These are phyloP conservation scores for Ogataea hybrid DNA, from an alignment of 1,139 yeast species.

Conservation along the genomic window DNA sequence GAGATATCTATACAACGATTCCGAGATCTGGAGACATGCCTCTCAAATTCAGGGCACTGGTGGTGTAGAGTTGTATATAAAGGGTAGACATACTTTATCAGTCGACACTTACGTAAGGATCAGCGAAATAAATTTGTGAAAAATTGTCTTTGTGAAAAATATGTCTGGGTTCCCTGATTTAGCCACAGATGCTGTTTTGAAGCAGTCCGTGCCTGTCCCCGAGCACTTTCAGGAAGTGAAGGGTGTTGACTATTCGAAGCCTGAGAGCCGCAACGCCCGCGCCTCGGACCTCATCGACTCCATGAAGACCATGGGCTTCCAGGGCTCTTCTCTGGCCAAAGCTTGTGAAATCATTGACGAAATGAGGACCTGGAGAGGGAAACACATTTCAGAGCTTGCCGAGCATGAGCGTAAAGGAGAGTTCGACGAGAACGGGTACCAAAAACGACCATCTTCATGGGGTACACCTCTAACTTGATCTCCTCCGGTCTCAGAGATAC, in stretches of 20 bases:
- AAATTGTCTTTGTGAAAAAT: neutral
- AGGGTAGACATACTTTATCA: neutral
- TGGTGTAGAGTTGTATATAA: neutral
- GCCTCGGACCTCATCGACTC: constrained; percentile 77
- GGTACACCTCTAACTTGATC: constrained; percentile 95
- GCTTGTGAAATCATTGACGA: constrained; percentile 91
- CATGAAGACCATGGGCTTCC: constrained; percentile 98
- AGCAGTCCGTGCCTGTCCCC: constrained; percentile 83
- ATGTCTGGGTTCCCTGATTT: constrained; percentile 47
- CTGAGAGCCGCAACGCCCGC: constrained; percentile 58
- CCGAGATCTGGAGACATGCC: constrained; percentile 33
- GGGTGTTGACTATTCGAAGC: constrained; percentile 86
- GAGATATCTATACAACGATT: constrained; percentile 38
- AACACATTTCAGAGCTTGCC: constrained; percentile 57
- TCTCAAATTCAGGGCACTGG: constrained; percentile 15
- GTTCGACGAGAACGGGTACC: constrained; percentile 78
- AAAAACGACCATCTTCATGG: constrained; percentile 88
- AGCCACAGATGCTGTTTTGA: constrained; percentile 86
- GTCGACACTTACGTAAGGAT: neutral
- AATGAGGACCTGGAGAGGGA: constrained; percentile 93
- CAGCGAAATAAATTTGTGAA: neutral
- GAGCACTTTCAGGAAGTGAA: constrained; percentile 70
- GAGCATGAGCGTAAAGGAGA: constrained; percentile 73
- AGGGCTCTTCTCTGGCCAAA: constrained; percentile 78
- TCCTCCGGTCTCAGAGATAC: constrained; percentile 94